Evolutionary conservation across 2,329 filamentous ascomycete species (phyloP), one percentile per base, ranked within the genome.

Genomic region (Penicillium aurantiogriseum): DNA sequence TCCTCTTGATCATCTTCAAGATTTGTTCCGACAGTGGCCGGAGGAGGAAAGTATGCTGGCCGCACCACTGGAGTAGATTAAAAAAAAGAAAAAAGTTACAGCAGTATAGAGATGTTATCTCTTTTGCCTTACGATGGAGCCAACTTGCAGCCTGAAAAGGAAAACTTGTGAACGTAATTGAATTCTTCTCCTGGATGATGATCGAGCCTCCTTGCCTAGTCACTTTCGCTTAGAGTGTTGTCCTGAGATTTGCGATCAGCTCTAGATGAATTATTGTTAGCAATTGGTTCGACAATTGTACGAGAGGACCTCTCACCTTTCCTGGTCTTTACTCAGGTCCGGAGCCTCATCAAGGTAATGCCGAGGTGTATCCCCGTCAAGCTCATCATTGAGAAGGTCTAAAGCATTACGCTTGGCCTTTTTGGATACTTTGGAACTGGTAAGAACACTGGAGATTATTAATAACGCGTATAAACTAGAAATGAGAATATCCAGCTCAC

Each of bases 11-110:
- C 79, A 78, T 57, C 59, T 87, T 33, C 72, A 71, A 38, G 83
- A 87, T 67, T 50, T 85, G 7, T 84, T 86, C 61, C 71, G 79
- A 21, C 82, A 80, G 66, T 87, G 85, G 62, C 82, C 81, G 5
- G 67, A 68, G 23, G 57, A 66, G 27, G 60, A 57, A 17, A 29
- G 60, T 1, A 48, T 35, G 17, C 54, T 52, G 7, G 43, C 27
- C 9, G 31, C 58, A 1, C 39, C 54, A 10, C 39, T 53, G 6
- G 52, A 60, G 21, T 62, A 60, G 48, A 33, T 27, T 13, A 10
- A 29, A 42, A 38, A 11, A 3, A 10, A 19, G 29, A 5, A 23
- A 23, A 23, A 23, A 23, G 8, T 36, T n/a, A 36, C 10, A 5
- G 13, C 21, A 27, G 31, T 29, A 27, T 31, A 5, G 31, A 47